Evolutionary conservation across 257 asterid genomes (phyloP).

Genomic region (Forsythia viridissima): DNA sequence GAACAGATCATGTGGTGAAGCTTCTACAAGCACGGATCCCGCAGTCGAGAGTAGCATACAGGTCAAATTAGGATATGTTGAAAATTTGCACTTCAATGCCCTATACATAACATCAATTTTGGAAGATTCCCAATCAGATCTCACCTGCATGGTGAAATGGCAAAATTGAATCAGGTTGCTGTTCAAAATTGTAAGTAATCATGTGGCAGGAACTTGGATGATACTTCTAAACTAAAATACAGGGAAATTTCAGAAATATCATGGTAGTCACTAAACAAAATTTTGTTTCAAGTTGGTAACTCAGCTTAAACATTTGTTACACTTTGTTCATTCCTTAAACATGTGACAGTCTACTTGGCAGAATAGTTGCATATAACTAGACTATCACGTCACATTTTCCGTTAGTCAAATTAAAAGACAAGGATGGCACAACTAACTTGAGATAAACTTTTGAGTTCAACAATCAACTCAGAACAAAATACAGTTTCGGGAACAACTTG

Average conservation of each 20-base stretch:
- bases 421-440: background rate
- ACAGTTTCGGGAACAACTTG: background rate
- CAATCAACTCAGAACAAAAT: background rate
- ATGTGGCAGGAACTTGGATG: background rate
- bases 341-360: too few species aligned
- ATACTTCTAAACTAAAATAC: background rate
- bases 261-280: background rate
- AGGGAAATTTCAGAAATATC: background rate
- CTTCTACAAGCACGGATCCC: conserved; percentile 90
- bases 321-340: background rate
- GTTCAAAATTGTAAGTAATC: background rate
- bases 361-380: too few species aligned
- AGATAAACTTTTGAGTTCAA: too few species aligned
- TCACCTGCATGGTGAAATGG: conserved; percentile 50
- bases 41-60: conserved; percentile 76
- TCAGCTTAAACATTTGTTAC: background rate
- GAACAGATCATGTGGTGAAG: conserved; percentile 91
- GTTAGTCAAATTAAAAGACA: too few species aligned
- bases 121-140: conserved; percentile 78
- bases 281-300: background rate
- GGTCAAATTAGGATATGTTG: conserved; percentile 54
- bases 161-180: conserved; percentile 1
- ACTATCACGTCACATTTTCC: background rate
- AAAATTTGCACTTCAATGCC: conserved; percentile 80
- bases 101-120: conserved; percentile 72